Conservation (phyloP, 1,139 yeast genomes). For the Hemisphaericaspora xylofermentans region DNA sequence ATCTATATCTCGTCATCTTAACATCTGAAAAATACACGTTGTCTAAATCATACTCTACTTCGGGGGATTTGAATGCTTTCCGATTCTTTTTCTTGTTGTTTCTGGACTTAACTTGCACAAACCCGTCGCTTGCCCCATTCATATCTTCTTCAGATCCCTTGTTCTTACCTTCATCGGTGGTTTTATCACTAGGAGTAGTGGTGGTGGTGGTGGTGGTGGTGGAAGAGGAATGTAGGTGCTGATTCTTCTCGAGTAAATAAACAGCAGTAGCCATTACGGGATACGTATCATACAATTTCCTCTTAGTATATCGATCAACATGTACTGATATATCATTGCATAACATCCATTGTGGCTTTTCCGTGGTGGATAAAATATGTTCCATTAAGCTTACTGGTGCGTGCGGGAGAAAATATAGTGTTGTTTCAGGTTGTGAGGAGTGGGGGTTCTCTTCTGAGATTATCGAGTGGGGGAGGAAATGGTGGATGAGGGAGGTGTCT, state of each 20-base stretch:
- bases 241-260: too few relatives aligned
- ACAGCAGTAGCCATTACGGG: constrained; percentile 44
- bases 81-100: constrained; percentile 27
- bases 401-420: constrained; percentile 67
- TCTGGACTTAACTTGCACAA: constrained; percentile 29
- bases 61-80: constrained; percentile 28
- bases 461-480: constrained; percentile 13
- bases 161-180: too few relatives aligned
- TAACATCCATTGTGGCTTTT: constrained; percentile 37
- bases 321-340: constrained; percentile 53
- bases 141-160: too few relatives aligned
- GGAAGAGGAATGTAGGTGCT: too few relatives aligned
- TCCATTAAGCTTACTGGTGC: constrained; percentile 66
- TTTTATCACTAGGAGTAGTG: too few relatives aligned
- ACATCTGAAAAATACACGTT: constrained; percentile 32
- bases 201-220: too few relatives aligned
- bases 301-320: constrained; percentile 49
- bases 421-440: constrained; percentile 14
- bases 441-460: constrained; percentile 26
- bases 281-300: constrained; percentile 40
- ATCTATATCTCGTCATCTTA: constrained; percentile 17
- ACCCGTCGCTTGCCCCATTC: constrained; percentile 22
- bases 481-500: constrained; percentile 39
- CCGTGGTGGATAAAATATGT: constrained; percentile 28
- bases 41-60: constrained; percentile 35